Evolutionary conservation across 805 yeast species (phyloP), one percentile per base, ranked within the genome.

Genomic region (Metschnikowia kofuensis): DNA sequence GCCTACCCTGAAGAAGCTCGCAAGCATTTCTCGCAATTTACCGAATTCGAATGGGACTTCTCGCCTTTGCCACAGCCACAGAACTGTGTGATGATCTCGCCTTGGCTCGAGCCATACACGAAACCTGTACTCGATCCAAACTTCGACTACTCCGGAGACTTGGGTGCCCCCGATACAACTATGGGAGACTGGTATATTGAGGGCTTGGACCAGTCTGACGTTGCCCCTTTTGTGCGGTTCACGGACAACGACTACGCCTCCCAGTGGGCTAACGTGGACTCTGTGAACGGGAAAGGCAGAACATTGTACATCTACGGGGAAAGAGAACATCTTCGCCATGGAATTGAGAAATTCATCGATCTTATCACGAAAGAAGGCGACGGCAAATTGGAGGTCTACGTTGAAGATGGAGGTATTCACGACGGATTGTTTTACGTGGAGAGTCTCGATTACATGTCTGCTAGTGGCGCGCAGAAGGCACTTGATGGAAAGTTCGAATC

Each of bases 361-460:
- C 46, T 55, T 21, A 52, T 64, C 35, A 56, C 63, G 44, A 47
- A 48, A 7, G 44, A 57, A 6, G 51, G 51, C 10, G 31, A 38
- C 11, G 63, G 60, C 28, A 54, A 57, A 26, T 44, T 68, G 16
- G 51, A 56, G 30, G 50, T 48, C 2, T 51, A 51, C 34, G 41
- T 62, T 11, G 74, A 69, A 43, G 55, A 57, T 5, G 72, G 72
- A 13, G 74, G 73, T 31, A 63, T 67, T 31, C 74, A 69, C 53
- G 72, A 65, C 35, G 62, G 65, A 2, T 42, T 66, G 48, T 63
- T 67, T 31, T 67, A 65, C 50, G 69, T 68, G 7, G 74, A 69
- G 52, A 55, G 66, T 39, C 55, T 66, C n/a, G 71, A 67, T 49
- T 68, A 53, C 52, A 41, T 59, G 31, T 57, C 63, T n/a, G 32